Conservation (phyloP, 768 basidiomycete species). For the Mycena rebaudengoi region DNA sequence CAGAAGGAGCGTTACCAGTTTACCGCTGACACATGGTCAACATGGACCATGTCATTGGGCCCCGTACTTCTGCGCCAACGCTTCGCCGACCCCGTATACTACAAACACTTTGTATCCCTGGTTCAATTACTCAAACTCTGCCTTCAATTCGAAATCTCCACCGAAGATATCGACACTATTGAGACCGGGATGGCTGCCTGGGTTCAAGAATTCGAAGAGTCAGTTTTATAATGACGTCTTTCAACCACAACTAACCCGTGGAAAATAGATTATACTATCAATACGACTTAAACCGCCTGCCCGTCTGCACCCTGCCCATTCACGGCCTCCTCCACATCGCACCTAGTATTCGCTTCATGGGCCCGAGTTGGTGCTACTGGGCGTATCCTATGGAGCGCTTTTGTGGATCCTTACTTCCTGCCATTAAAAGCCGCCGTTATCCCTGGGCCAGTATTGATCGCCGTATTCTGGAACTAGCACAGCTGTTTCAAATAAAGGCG, state of each 20-base stretch:
- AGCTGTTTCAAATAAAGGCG: conserved; percentile 1
- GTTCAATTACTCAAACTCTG: conserved; percentile 38
- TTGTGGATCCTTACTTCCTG: conserved; percentile 26
- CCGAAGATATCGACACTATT: conserved; percentile 28
- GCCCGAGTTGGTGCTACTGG: conserved; percentile 35
- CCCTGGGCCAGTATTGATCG: conserved; percentile 28
- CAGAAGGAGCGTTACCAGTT: too few relatives aligned
- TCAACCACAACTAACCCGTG: not conserved
- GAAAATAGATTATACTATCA: conserved; percentile 37
- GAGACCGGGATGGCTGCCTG: conserved; percentile 33
- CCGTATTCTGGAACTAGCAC: conserved; percentile 11
- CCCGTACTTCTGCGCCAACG: too few relatives aligned
- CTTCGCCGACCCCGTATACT: too few relatives aligned
- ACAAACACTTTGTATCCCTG: too few relatives aligned
- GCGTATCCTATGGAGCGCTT: conserved; percentile 36
- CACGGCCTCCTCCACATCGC: conserved; percentile 4
- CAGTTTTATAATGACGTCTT: not conserved
- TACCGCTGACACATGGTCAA: too few relatives aligned
- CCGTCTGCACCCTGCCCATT: conserved; percentile 20
- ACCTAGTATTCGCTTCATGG: conserved; percentile 15
- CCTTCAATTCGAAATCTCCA: conserved; percentile 35
- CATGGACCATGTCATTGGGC: too few relatives aligned
- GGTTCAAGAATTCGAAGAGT: conserved; percentile 42
- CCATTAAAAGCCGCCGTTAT: conserved; percentile 24
- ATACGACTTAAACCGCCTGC: conserved; percentile 19